Evolutionary conservation across 1,139 yeast species (phyloP).

Genomic region (Geotrichum histeridarum): DNA sequence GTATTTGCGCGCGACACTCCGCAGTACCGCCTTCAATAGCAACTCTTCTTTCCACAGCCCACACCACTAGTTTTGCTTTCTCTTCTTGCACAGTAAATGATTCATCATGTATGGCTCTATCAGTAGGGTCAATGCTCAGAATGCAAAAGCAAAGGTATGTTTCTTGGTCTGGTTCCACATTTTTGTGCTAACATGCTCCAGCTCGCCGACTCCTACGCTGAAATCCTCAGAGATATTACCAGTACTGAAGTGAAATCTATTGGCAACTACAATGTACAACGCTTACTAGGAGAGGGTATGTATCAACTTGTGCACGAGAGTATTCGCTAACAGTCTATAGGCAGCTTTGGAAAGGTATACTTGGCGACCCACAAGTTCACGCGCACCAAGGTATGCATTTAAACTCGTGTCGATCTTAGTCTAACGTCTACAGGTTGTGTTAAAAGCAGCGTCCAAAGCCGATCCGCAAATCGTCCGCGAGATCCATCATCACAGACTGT

Average conservation of each 20-base stretch:
- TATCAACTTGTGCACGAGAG: not conserved
- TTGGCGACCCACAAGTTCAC: conserved; percentile 73
- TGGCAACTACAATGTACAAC: conserved; percentile 68
- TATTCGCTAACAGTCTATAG: conserved; percentile 17
- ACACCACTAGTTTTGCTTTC: conserved; percentile 12
- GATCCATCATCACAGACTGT: conserved; percentile 80
- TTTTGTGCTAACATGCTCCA: conserved; percentile 21
- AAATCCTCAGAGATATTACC: conserved; percentile 53
- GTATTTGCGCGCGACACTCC: not conserved
- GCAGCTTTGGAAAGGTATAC: conserved; percentile 88
- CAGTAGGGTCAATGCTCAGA: conserved; percentile 30
- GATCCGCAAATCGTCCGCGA: conserved; percentile 92
- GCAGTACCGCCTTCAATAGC: not conserved
- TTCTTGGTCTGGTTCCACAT: not conserved
- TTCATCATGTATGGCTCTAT: conserved; percentile 30
- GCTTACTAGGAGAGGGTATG: conserved; percentile 69
- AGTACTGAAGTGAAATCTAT: conserved; percentile 53
- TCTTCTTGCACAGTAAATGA: conserved; percentile 1
- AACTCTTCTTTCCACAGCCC: too few species aligned
- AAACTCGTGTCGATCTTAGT: not conserved
- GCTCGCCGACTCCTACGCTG: conserved; percentile 61
- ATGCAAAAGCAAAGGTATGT: conserved; percentile 35
- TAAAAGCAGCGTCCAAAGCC: conserved; percentile 75
- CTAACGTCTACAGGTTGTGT: conserved; percentile 44
- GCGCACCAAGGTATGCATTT: conserved; percentile 51